These are phyloP conservation scores for Mesembryanthemum crystallinum DNA, from an alignment of 148 eudicot species.

Conservation along the genomic window DNA sequence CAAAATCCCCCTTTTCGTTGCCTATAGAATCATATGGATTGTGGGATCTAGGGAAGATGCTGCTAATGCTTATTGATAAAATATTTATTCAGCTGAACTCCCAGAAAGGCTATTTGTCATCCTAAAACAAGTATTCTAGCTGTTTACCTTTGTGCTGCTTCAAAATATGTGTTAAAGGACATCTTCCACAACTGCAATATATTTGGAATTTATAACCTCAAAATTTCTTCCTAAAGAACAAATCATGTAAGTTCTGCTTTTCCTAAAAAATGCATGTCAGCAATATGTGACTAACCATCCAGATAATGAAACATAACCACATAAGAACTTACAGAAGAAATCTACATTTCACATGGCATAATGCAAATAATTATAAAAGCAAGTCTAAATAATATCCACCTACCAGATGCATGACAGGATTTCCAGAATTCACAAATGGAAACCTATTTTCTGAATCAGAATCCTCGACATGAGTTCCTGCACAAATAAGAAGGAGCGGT, in stretches of 20 bases:
- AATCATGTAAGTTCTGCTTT: neutral
- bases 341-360: neutral
- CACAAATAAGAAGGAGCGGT: conserved; percentile 21
- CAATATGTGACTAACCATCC: neutral
- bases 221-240: neutral
- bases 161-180: neutral
- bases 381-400: conserved; percentile 26
- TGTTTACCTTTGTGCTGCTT: neutral
- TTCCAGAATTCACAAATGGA: conserved; percentile 75
- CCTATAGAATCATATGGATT: neutral
- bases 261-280: neutral
- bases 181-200: neutral
- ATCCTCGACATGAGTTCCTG: conserved; percentile 48
- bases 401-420: conserved; percentile 91
- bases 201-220: neutral
- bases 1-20: neutral
- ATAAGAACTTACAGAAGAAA: neutral
- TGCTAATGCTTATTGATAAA: neutral
- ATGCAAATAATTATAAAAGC: neutral
- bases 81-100: neutral
- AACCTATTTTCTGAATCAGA: conserved; percentile 51
- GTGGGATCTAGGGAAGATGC: neutral
- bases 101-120: neutral
- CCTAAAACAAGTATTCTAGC: neutral
- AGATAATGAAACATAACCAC: neutral